Percentiles rank a stretch among this genome's conserved stretches.
phyloP scores from a whole-genome alignment of 2,329 filamentous ascomycete genomes.

The Cladosporium sp. region DNA sequence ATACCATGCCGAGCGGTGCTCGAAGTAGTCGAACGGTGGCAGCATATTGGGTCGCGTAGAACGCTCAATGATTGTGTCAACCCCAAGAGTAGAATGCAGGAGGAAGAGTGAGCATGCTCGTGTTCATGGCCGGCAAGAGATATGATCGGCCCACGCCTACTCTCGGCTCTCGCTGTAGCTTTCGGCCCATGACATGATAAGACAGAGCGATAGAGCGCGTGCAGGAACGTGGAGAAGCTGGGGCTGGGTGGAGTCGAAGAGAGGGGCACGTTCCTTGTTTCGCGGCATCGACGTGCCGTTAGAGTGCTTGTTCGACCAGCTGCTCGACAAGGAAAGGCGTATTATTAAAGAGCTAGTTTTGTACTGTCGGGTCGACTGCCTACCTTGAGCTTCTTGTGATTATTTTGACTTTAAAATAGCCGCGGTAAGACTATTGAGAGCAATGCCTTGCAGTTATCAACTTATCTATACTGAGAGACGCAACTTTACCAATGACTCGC shows the following conservation, averaged over 20 bases:
- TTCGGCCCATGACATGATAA: conserved; percentile 15
- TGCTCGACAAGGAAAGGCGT: not conserved
- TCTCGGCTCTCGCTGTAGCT: conserved; percentile 11
- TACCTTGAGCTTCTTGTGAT: not conserved
- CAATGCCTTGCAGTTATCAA: not conserved
- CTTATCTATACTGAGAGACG: not conserved
- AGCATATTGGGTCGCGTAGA: conserved; percentile 28
- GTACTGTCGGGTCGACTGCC: not conserved
- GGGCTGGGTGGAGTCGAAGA: not conserved
- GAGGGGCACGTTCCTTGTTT: too few relatives aligned
- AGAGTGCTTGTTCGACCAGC: not conserved
- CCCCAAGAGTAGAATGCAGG: not conserved
- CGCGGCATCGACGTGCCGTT: not conserved
- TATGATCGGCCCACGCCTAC: conserved; percentile 7
- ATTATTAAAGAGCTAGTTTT: not conserved
- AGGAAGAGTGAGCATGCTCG: not conserved
- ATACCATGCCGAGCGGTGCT: conserved; percentile 72
- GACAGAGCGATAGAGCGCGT: not conserved
- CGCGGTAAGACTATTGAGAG: not conserved
- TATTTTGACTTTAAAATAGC: not conserved
- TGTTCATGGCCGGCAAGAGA: not conserved
- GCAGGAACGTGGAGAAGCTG: conserved; percentile 10
- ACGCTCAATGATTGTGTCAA: not conserved
- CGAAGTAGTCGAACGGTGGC: conserved; percentile 63
- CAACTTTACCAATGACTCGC: not conserved